A percentile compares a stretch with the other conserved stretches of the same genome.
Evolutionary conservation across 805 yeast genomes (phyloP).

Genomic region (Grigorovia transvaalensis): DNA sequence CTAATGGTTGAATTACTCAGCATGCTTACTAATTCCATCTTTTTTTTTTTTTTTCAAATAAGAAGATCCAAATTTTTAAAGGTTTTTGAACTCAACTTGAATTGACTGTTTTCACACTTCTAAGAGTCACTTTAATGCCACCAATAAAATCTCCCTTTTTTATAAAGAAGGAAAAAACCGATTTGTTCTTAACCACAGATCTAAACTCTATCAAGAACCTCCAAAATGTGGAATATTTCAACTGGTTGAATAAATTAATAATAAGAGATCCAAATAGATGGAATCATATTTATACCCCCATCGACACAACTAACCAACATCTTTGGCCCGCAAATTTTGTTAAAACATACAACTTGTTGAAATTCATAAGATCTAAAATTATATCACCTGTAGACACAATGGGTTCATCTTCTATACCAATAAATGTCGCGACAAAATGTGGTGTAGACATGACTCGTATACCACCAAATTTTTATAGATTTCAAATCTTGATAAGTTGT

Average conservation of each 20-base stretch:
- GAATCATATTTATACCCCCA: constrained; percentile 1
- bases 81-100: too few species aligned
- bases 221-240: constrained; percentile 19
- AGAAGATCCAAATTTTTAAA: too few species aligned
- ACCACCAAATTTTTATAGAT: constrained; percentile 38
- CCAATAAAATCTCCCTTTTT: not conserved
- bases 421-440: constrained; percentile 27
- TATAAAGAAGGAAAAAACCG: not conserved
- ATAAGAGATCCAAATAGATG: constrained; percentile 19
- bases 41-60: too few species aligned
- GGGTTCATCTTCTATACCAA: constrained; percentile 65
- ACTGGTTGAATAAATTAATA: constrained; percentile 16
- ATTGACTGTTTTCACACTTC: too few species aligned
- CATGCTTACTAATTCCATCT: too few species aligned
- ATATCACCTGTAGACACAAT: constrained; percentile 81
- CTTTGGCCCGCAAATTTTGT: constrained; percentile 13
- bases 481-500: constrained; percentile 66
- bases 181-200: not conserved
- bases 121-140: not conserved
- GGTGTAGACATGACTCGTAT: constrained; percentile 19
- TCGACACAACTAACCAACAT: not conserved
- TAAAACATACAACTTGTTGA: constrained; percentile 26
- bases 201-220: constrained; percentile 2
- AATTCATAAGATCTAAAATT: constrained; percentile 53
- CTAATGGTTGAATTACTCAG: constrained; percentile 16